Evolutionary conservation across 2,329 filamentous ascomycete species (phyloP).

Genomic region (Diaporthe sp.): DNA sequence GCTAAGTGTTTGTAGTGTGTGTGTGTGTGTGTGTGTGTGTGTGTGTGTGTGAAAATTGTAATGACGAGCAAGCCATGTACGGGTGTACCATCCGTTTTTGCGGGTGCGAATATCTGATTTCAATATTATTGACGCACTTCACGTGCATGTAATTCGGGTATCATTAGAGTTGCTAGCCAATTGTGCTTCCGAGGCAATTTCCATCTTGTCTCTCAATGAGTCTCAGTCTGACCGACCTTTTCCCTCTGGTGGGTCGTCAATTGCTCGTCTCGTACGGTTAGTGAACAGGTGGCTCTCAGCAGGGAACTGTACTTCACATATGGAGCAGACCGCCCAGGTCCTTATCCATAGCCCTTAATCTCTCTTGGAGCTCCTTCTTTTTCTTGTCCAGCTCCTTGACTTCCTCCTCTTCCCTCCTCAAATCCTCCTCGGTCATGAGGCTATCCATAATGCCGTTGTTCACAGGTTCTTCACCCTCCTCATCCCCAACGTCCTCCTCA

Average conservation of each 20-base stretch:
- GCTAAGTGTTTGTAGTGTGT: no score
- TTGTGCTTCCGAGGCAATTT: conserved; percentile 16
- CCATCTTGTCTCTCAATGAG: neutral
- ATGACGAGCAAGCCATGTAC: no score
- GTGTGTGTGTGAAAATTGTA: no score
- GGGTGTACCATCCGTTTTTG: no score
- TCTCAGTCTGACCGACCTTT: neutral
- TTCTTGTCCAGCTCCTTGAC: conserved; percentile 67
- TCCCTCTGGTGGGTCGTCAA: neutral
- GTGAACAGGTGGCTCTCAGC: neutral
- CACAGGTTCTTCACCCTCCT: conserved; percentile 62
- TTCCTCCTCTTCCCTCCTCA: conserved; percentile 77
- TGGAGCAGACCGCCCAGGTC: conserved; percentile 67
- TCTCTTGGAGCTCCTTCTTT: conserved; percentile 68
- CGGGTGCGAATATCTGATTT: no score
- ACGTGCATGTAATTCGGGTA: conserved; percentile 28
- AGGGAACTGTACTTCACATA: conserved; percentile 53
- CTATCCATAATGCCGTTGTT: conserved; percentile 50
- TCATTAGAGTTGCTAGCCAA: conserved; percentile 31
- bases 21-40: no score
- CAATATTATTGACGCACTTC: neutral
- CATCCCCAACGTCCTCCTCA: conserved; percentile 66
- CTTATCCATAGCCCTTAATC: conserved; percentile 66
- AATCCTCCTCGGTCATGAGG: conserved; percentile 75
- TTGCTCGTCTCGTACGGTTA: neutral